These are phyloP conservation scores for Salinomyces thailandicus DNA, from an alignment of 2,329 filamentous ascomycete species.

Conservation along the genomic window DNA sequence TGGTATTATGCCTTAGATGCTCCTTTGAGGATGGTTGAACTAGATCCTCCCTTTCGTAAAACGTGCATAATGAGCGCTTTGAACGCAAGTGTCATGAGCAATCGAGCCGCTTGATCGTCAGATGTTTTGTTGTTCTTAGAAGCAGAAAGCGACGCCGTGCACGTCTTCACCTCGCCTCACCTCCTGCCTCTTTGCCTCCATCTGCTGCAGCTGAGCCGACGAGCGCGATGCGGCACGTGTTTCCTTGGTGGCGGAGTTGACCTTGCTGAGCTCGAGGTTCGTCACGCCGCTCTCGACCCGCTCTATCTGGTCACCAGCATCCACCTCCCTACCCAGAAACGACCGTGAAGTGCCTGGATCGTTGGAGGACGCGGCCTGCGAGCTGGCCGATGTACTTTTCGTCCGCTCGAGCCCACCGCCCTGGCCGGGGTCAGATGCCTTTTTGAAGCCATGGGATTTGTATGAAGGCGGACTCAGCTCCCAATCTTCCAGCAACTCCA, in stretches of 20 bases:
- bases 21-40: too few species aligned
- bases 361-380: slow-evolving; percentile 10
- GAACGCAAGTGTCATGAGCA: too few species aligned
- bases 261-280: slow-evolving; percentile 13
- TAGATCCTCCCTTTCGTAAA: too few species aligned
- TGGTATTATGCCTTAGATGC: too few species aligned
- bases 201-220: background rate
- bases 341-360: slow-evolving; percentile 12
- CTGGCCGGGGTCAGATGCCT: background rate
- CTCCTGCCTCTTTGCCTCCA: slow-evolving; percentile 9
- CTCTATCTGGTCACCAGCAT: slow-evolving; percentile 12
- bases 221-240: background rate
- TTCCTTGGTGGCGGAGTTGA: slow-evolving; percentile 1
- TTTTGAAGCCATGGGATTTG: slow-evolving; percentile 20
- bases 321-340: slow-evolving; percentile 4
- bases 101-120: too few species aligned
- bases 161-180: slow-evolving; percentile 8
- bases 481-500: slow-evolving; percentile 33
- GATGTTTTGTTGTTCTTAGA: too few species aligned
- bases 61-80: too few species aligned
- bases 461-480: slow-evolving; percentile 36
- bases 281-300: slow-evolving; percentile 10
- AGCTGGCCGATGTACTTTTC: slow-evolving; percentile 7
- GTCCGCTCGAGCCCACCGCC: slow-evolving; percentile 7
- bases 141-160: slow-evolving; percentile 19